These are phyloP conservation scores for Ogataea thermomethanolica DNA, from an alignment of 805 yeast genomes.

Conservation along the genomic window DNA sequence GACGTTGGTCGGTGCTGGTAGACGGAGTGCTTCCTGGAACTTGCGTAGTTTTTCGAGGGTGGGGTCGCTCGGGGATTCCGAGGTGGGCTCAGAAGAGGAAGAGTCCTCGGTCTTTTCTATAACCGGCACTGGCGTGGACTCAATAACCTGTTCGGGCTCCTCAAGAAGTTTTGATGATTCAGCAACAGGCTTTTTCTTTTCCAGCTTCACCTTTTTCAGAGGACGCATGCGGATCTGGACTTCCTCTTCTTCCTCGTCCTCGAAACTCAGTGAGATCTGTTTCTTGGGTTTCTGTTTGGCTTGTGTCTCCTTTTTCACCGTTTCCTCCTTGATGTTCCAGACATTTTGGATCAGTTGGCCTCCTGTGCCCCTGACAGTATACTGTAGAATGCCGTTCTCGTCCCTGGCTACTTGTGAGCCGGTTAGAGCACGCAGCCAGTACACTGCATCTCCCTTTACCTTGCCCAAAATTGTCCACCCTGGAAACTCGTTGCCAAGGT, in stretches of 20 bases:
- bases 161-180: neutral
- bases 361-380: slow-evolving; percentile 9
- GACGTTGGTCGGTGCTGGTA: neutral
- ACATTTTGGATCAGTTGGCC: slow-evolving; percentile 7
- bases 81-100: neutral
- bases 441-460: slow-evolving; percentile 15
- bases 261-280: slow-evolving; percentile 14
- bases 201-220: slow-evolving; percentile 1
- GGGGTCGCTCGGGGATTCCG: neutral
- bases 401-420: slow-evolving; percentile 6
- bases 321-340: slow-evolving; percentile 4
- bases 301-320: neutral
- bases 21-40: slow-evolving; percentile 1
- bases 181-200: neutral
- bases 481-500: slow-evolving; percentile 8
- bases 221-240: slow-evolving; percentile 49
- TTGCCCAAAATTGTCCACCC: slow-evolving; percentile 18
- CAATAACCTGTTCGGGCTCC: neutral
- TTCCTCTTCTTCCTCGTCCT: slow-evolving; percentile 35
- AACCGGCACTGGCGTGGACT: neutral
- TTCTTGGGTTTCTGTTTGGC: neutral
- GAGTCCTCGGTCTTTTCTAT: neutral
- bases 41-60: slow-evolving; percentile 3
- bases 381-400: slow-evolving; percentile 10
- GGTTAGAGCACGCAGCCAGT: slow-evolving; percentile 12